Evolutionary conservation across 208 protist genomes (phyloP), one percentile per base, ranked within the genome.

Genomic region (Crithidia fasciculata): DNA sequence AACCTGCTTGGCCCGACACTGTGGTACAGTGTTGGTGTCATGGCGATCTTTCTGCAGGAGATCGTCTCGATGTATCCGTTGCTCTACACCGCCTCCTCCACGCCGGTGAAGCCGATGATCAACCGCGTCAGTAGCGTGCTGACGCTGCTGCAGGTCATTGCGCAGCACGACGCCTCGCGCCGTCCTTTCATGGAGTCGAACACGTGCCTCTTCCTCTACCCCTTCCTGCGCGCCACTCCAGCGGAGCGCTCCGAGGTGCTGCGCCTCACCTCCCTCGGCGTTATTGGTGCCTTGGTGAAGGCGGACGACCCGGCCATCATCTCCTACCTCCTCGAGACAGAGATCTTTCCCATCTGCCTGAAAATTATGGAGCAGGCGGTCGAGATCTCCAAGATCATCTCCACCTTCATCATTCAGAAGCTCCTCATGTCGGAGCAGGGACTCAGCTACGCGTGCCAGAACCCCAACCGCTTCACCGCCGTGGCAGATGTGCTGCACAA

Each of bases 281-380:
- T 99, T 18, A 99, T 99, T 81, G 98, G 98, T 8, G 97, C 98
- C 7, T 89, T 99, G 4, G 98, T 99, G 28, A 99, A 99, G 88
- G 90, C 96, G 6, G 81, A 92, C 70, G 83, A 96, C 69, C 64
- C 78, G 37, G 71, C 66, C 16, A 97, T 99, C 16, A 99, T 99
- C 53, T 93, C 89, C 18, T 99, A 99, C 80, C 90, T 99, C 10
- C 90, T 99, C 28, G 88, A 87, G 59, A 99, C 99, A 0, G 98
- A 99, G 78, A 99, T 99, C 73, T 99, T 99, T 61, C 99, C 99
- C 36, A 85, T 99, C n/a, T 99, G 99, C 88, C 88, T 99, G 39
- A 87, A 95, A 19, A 99, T 99, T 62, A 99, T 99, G 98, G 98
- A 99, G 84, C 96, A 80, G 66, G 97, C 98, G 19, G 89, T 84